A percentile compares a stretch with the other conserved stretches of the same genome.
Conservation (phyloP, 805 yeast genomes). For the Candida loeiensis region DNA sequence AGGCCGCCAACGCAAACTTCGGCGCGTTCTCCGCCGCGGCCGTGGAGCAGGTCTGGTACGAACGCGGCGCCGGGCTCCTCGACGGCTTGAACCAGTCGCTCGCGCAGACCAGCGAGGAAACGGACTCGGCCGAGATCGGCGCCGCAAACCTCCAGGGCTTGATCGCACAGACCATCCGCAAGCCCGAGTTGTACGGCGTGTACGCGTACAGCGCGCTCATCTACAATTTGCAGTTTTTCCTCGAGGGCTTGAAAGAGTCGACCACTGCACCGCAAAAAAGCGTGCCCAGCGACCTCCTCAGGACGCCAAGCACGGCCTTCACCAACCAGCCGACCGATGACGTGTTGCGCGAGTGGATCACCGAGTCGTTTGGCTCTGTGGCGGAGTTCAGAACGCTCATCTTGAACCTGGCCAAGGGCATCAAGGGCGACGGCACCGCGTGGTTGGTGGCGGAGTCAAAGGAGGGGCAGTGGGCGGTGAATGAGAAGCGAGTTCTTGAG, state of each 20-base stretch:
- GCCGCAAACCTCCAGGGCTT: constrained; percentile 22
- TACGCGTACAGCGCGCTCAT: constrained; percentile 45
- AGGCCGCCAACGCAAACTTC: constrained; percentile 25
- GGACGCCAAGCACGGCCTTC: constrained; percentile 42
- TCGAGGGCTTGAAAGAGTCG: constrained; percentile 40
- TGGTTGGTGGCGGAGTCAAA: constrained; percentile 74
- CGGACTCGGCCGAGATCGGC: constrained; percentile 1
- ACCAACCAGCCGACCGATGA: constrained; percentile 32
- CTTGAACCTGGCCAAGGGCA: constrained; percentile 61
- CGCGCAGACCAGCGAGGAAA: constrained; percentile 14
- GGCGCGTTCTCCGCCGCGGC: constrained; percentile 35
- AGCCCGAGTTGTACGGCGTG: constrained; percentile 42
- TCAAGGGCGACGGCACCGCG: constrained; percentile 86
- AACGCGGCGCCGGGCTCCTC: constrained; percentile 34
- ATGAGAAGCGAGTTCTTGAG: constrained; percentile 13
- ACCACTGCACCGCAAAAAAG: constrained; percentile 14
- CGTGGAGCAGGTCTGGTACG: constrained; percentile 36
- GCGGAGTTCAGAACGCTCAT: constrained; percentile 72
- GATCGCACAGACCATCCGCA: constrained; percentile 40
- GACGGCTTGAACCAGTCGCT: constrained; percentile 33
- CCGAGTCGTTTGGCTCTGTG: constrained; percentile 67
- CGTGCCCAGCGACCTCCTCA: constrained; percentile 35
- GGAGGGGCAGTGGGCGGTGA: constrained; percentile 26
- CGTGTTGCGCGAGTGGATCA: constrained; percentile 46
- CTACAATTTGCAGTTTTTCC: constrained; percentile 47